Evolutionary conservation across 805 yeast genomes (phyloP).

Genomic region (Candida wancherniae): DNA sequence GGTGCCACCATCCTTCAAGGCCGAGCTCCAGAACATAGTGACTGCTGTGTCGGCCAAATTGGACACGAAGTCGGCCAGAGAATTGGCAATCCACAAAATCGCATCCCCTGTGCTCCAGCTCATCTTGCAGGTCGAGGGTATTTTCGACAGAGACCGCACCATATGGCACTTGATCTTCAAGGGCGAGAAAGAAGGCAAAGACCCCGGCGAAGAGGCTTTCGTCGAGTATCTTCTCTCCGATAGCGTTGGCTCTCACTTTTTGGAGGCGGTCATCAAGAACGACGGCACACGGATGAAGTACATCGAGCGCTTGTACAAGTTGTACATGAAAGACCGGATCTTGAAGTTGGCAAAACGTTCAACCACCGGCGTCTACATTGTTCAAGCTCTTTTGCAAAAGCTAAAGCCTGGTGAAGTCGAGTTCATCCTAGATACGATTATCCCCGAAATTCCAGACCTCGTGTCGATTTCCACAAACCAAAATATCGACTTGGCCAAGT

Average conservation of each 20-base stretch:
- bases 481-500: conserved; percentile 64
- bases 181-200: conserved; percentile 44
- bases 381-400: conserved; percentile 64
- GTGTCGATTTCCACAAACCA: conserved; percentile 48
- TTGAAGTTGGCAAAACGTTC: conserved; percentile 73
- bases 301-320: conserved; percentile 62
- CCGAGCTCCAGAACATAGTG: conserved; percentile 50
- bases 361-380: conserved; percentile 77
- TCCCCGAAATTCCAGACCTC: conserved; percentile 61
- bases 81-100: conserved; percentile 68
- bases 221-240: conserved; percentile 81
- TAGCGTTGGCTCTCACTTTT: conserved; percentile 89
- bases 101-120: conserved; percentile 88
- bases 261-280: conserved; percentile 63
- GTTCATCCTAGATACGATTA: conserved; percentile 55
- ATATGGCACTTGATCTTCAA: conserved; percentile 64
- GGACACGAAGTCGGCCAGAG: conserved; percentile 49
- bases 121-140: conserved; percentile 73
- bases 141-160: conserved; percentile 67
- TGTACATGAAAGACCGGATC: conserved; percentile 72
- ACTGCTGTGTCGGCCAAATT: conserved; percentile 31
- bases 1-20: conserved; percentile 65
- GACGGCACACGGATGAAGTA: conserved; percentile 59
- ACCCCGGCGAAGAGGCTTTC: conserved; percentile 67
- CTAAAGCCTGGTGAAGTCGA: conserved; percentile 61